These are phyloP conservation scores for Kwoniella botswanensis DNA, from an alignment of 768 basidiomycete species.

Conservation along the genomic window DNA sequence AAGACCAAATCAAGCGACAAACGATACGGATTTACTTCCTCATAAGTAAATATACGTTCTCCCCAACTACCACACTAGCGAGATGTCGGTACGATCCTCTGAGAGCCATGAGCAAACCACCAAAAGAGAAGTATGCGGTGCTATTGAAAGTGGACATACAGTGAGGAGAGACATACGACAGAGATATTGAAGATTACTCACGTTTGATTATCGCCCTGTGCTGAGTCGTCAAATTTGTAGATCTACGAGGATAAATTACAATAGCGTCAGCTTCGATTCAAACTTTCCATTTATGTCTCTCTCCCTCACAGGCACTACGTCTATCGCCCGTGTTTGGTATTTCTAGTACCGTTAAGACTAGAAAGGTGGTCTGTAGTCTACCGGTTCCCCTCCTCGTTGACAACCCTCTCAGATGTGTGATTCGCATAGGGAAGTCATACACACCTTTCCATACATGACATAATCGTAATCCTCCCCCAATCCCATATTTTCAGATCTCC, in stretches of 20 bases:
- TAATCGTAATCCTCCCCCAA: constrained; percentile 96
- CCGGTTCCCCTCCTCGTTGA: background rate
- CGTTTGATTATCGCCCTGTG: constrained; percentile 76
- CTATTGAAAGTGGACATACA: constrained; percentile 59
- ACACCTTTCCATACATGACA: constrained; percentile 97
- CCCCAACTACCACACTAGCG: constrained; percentile 87
- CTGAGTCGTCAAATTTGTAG: constrained; percentile 89
- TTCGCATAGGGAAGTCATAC: constrained; percentile 19
- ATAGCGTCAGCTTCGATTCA: background rate
- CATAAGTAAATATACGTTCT: constrained; percentile 87
- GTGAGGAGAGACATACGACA: too few relatives aligned
- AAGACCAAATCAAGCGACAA: background rate
- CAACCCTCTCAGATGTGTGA: background rate
- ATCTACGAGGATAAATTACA: constrained; percentile 65
- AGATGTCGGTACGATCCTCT: constrained; percentile 91
- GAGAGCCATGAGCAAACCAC: constrained; percentile 91
- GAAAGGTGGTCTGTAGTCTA: background rate
- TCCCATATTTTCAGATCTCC: constrained; percentile 75
- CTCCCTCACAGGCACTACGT: background rate
- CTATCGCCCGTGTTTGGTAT: too few relatives aligned
- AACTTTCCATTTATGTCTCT: background rate
- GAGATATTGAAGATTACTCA: constrained; percentile 59
- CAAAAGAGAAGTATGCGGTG: constrained; percentile 94
- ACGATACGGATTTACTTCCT: constrained; percentile 58
- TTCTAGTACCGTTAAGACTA: too few relatives aligned